phyloP scores from a whole-genome alignment of 228 moss, liverwort and hornwort genomes.

The Sphagnum fallax region DNA sequence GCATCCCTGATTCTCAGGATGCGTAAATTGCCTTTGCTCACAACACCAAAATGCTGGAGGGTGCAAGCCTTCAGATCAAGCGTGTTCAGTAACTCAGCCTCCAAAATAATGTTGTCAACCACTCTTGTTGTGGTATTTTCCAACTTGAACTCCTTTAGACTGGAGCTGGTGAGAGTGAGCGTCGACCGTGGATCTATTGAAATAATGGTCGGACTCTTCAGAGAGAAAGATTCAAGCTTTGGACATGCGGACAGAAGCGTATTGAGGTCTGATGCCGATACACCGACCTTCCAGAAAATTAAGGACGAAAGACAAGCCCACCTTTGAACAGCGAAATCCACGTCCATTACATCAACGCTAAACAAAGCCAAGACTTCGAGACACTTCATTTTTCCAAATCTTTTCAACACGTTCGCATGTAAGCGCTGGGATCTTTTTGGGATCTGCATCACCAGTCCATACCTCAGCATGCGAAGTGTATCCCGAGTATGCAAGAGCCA shows the following conservation, averaged over 20 bases:
- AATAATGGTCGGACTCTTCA: conserved; percentile 22
- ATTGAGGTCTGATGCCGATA: conserved; percentile 53
- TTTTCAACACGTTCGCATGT: no score
- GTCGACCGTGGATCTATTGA: conserved; percentile 19
- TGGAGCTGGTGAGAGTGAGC: conserved; percentile 52
- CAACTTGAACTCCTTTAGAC: conserved; percentile 27
- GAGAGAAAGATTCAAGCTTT: conserved; percentile 55
- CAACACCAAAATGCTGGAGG: conserved; percentile 51
- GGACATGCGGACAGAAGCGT: conserved; percentile 66
- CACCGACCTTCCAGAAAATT: conserved; percentile 48
- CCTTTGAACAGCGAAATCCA: conserved; percentile 38
- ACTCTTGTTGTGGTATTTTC: conserved; percentile 22
- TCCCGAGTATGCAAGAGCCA: conserved; percentile 83
- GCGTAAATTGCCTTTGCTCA: conserved; percentile 55
- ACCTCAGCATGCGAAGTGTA: conserved; percentile 50
- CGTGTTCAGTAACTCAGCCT: conserved; percentile 55
- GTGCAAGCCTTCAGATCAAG: conserved; percentile 42
- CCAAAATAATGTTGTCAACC: conserved; percentile 36
- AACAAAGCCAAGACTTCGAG: no score
- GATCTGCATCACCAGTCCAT: no score
- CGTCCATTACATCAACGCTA: no score
- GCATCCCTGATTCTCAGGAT: conserved; percentile 48
- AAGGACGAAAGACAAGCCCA: conserved; percentile 59
- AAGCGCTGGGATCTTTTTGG: no score
- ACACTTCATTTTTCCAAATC: no score